These are phyloP conservation scores for Candida railenensis DNA, from an alignment of 805 yeast species.

Conservation along the genomic window DNA sequence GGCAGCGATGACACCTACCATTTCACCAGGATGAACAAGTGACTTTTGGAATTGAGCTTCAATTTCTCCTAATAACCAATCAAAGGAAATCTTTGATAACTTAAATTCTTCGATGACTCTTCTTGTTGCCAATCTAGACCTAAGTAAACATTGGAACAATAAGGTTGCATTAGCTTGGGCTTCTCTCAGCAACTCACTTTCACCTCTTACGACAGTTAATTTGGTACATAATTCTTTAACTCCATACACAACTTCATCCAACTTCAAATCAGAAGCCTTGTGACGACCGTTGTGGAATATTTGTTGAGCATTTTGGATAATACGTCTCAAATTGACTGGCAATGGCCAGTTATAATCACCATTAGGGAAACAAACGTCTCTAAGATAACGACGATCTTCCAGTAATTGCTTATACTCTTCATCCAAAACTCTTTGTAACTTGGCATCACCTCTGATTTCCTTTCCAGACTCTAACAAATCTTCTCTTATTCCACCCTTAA, in stretches of 20 bases:
- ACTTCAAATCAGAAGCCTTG: constrained; percentile 85
- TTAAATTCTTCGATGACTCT: constrained; percentile 90
- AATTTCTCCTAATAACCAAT: constrained; percentile 94
- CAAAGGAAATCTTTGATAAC: constrained; percentile 80
- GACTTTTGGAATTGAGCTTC: constrained; percentile 92
- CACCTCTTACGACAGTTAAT: constrained; percentile 80
- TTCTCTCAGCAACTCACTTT: constrained; percentile 66
- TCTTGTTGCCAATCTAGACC: constrained; percentile 89
- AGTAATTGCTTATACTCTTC: constrained; percentile 77
- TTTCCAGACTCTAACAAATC: constrained; percentile 83
- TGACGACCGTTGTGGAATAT: constrained; percentile 91
- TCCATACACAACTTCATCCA: constrained; percentile 73
- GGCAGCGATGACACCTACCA: constrained; percentile 98
- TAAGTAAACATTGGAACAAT: constrained; percentile 84
- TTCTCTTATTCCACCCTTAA: constrained; percentile 58
- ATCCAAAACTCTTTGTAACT: constrained; percentile 77
- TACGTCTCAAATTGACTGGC: constrained; percentile 96
- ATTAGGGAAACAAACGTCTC: constrained; percentile 78
- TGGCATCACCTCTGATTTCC: constrained; percentile 86
- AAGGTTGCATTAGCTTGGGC: constrained; percentile 92
- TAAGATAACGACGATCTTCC: constrained; percentile 74
- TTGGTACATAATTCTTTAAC: constrained; percentile 69
- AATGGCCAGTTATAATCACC: constrained; percentile 98
- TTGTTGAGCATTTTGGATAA: constrained; percentile 95
- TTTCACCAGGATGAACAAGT: constrained; percentile 94